A percentile compares a stretch with the other conserved stretches of the same genome.
phyloP scores from a whole-genome alignment of 805 yeast genomes.

The Sugiyamaella americana region DNA sequence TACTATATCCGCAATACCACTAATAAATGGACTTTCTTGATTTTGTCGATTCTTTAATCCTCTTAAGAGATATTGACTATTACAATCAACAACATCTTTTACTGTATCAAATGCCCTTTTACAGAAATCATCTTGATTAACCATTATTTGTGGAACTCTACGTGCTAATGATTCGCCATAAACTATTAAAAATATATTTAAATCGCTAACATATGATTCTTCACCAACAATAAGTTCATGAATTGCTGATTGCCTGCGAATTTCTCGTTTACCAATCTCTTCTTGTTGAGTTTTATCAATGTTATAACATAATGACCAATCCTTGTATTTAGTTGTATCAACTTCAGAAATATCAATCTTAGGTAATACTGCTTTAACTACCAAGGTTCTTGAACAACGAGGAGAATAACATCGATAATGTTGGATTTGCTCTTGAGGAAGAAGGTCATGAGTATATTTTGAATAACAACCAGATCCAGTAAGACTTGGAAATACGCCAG shows the following conservation, averaged over 20 bases:
- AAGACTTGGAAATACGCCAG: constrained; percentile 32
- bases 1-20: constrained; percentile 57
- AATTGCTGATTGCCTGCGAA: constrained; percentile 65
- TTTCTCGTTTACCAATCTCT: constrained; percentile 32
- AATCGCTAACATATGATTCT: constrained; percentile 61
- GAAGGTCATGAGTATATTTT: constrained; percentile 8
- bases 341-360: constrained; percentile 17
- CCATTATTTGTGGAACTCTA: constrained; percentile 39
- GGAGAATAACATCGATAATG: constrained; percentile 28
- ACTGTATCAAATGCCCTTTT: constrained; percentile 55
- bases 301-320: constrained; percentile 28
- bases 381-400: constrained; percentile 23
- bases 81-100: constrained; percentile 48
- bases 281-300: constrained; percentile 20
- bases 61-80: constrained; percentile 46
- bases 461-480: constrained; percentile 34
- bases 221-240: constrained; percentile 71
- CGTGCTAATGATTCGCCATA: constrained; percentile 42
- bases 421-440: constrained; percentile 2
- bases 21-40: constrained; percentile 60
- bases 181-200: constrained; percentile 55
- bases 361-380: constrained; percentile 10
- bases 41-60: constrained; percentile 54
- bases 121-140: constrained; percentile 50
- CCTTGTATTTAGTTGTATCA: constrained; percentile 17